These are phyloP conservation scores for Silene coronaria DNA, from an alignment of 179 eudicot species.

Conservation along the genomic window DNA sequence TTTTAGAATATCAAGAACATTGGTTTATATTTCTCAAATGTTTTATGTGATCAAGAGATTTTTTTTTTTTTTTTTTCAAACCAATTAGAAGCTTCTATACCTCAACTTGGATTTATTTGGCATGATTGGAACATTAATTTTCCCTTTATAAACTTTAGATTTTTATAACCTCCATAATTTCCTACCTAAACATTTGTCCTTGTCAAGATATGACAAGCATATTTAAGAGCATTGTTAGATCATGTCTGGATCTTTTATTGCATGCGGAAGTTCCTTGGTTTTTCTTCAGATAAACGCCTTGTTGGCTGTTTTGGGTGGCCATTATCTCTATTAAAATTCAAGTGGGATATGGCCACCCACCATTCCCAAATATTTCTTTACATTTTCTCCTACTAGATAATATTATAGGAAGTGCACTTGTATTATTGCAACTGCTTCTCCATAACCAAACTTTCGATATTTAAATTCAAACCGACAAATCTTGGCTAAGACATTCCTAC, in stretches of 20 bases:
- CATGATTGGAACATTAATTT: slow-evolving; percentile 22
- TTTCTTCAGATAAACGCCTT: slow-evolving; percentile 6
- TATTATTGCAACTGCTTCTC: not conserved
- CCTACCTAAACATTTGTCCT: slow-evolving; percentile 36
- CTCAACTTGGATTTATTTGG: not conserved
- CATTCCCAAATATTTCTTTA: slow-evolving; percentile 9
- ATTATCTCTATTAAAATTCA: slow-evolving; percentile 15
- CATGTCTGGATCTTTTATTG: slow-evolving; percentile 19
- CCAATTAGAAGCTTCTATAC: slow-evolving; percentile 5
- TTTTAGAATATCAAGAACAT: slow-evolving; percentile 4
- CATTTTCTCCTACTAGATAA: slow-evolving; percentile 10
- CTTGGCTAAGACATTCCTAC: not conserved
- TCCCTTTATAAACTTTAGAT: slow-evolving; percentile 17
- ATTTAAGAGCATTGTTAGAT: slow-evolving; percentile 22
- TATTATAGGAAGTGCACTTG: slow-evolving; percentile 6
- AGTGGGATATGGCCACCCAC: slow-evolving; percentile 21
- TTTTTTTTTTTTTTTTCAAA: not conserved
- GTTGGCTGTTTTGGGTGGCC: slow-evolving; percentile 12
- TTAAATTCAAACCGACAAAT: not conserved
- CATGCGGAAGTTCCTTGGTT: slow-evolving; percentile 10
- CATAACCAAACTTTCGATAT: not conserved
- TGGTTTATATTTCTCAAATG: not conserved
- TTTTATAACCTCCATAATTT: slow-evolving; percentile 10
- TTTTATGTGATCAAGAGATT: slow-evolving; percentile 16
- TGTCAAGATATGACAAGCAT: slow-evolving; percentile 15